Evolutionary conservation across 441 rosid species (phyloP).

Genomic region (Erodium chrysanthum): DNA sequence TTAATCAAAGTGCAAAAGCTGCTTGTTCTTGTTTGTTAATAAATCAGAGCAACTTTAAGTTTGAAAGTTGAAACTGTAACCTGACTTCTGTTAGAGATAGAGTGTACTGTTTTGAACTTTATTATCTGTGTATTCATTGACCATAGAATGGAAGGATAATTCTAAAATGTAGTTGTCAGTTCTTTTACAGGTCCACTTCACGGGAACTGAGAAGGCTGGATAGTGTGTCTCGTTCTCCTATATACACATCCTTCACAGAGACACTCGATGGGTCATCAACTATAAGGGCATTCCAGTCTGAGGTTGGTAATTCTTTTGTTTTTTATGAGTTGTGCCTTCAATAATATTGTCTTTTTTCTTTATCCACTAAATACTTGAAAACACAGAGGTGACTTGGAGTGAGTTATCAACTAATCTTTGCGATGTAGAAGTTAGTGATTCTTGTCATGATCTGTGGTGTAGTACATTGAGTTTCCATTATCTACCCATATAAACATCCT

Average conservation of each 20-base stretch:
- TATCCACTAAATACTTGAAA: neutral
- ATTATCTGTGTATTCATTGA: neutral
- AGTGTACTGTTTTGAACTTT: neutral
- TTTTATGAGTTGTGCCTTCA: neutral
- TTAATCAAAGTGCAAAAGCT: neutral
- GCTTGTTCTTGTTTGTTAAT: neutral
- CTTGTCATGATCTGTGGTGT: neutral
- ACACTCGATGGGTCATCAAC: slow-evolving; percentile 91
- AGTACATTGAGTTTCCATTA: neutral
- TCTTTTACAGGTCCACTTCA: slow-evolving; percentile 92
- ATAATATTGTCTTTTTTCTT: neutral
- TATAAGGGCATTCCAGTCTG: slow-evolving; percentile 74
- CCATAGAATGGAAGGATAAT: slow-evolving; percentile 2
- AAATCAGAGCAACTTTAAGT: neutral
- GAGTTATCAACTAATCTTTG: neutral
- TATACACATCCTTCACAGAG: slow-evolving; percentile 80
- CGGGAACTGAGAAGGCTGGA: slow-evolving; percentile 91
- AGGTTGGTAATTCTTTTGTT: slow-evolving; percentile 34
- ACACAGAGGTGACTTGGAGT: neutral
- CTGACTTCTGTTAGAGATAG: neutral
- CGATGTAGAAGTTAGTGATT: neutral
- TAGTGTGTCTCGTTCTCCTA: slow-evolving; percentile 92
- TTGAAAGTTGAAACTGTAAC: neutral
- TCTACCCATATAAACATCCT: neutral
- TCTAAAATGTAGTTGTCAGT: slow-evolving; percentile 43